Percentiles rank a stretch among this genome's conserved stretches.
Conservation (phyloP, 1,139 yeast genomes). For the Blastobotrys ciferrii region DNA sequence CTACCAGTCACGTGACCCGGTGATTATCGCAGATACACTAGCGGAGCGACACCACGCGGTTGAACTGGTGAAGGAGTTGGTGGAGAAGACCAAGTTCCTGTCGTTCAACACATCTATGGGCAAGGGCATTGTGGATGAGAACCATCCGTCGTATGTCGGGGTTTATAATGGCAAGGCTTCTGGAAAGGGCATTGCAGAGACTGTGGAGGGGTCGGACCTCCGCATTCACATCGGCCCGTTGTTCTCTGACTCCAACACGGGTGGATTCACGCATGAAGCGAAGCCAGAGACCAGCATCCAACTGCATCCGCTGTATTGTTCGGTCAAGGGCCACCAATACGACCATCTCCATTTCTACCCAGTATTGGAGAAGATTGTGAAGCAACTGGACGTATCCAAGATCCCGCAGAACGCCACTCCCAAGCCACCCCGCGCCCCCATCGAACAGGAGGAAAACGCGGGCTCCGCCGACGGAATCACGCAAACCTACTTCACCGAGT, state of each 20-base stretch:
- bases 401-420: conserved; percentile 30
- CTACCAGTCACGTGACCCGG: conserved; percentile 54
- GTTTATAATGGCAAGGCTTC: conserved; percentile 57
- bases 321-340: conserved; percentile 42
- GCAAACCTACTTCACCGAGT: conserved; percentile 37
- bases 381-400: conserved; percentile 36
- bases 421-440: conserved; percentile 23
- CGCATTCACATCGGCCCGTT: conserved; percentile 43
- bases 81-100: conserved; percentile 46
- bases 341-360: conserved; percentile 46
- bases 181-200: conserved; percentile 43
- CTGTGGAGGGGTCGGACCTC: conserved; percentile 39
- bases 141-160: conserved; percentile 57
- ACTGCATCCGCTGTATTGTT: conserved; percentile 47
- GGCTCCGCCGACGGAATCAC: conserved; percentile 31
- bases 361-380: conserved; percentile 44
- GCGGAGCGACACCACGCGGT: conserved; percentile 55
- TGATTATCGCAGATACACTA: conserved; percentile 64
- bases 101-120: conserved; percentile 51
- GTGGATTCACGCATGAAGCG: conserved; percentile 42
- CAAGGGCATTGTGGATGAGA: conserved; percentile 62
- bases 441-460: conserved; percentile 13
- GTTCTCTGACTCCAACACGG: conserved; percentile 44
- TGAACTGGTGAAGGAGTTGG: conserved; percentile 45
- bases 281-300: conserved; percentile 37